Evolutionary conservation across 352 stramenopile species (phyloP).

Genomic region (Pythium coloratum): DNA sequence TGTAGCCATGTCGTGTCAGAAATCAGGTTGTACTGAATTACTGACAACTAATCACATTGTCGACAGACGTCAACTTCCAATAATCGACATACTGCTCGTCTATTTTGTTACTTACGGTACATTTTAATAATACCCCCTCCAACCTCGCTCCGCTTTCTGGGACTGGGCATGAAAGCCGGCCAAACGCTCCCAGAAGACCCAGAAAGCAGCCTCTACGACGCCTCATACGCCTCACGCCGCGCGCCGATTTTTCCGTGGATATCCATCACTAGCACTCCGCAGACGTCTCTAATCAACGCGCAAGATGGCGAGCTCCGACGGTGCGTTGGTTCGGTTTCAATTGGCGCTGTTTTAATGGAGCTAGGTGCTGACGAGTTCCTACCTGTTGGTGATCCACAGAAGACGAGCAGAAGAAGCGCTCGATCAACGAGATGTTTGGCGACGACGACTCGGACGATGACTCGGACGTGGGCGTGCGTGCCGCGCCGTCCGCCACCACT

Average conservation of each 20-base stretch:
- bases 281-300: constrained; percentile 5
- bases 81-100: constrained; percentile 15
- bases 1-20: constrained; percentile 21
- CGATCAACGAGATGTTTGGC: constrained; percentile 88
- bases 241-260: constrained; percentile 6
- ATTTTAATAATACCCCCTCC: constrained; percentile 10
- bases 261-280: background rate
- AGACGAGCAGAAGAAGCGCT: constrained; percentile 82
- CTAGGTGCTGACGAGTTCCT: background rate
- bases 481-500: constrained; percentile 46
- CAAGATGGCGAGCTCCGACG: constrained; percentile 57
- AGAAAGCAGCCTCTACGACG: background rate
- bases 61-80: background rate
- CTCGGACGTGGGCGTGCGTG: constrained; percentile 54
- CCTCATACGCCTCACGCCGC: background rate
- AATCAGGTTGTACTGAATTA: constrained; percentile 15
- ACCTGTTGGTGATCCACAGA: constrained; percentile 27
- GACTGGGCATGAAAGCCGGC: constrained; percentile 14
- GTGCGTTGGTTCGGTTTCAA: constrained; percentile 32
- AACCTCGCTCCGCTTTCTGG: constrained; percentile 17
- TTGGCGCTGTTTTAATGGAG: background rate
- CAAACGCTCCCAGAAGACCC: constrained; percentile 1
- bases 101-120: background rate
- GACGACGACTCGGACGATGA: constrained; percentile 80
- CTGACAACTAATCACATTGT: background rate